These are phyloP conservation scores for Parasarocladium wereldwijsianum DNA, from an alignment of 2,329 filamentous ascomycete species.

Conservation along the genomic window DNA sequence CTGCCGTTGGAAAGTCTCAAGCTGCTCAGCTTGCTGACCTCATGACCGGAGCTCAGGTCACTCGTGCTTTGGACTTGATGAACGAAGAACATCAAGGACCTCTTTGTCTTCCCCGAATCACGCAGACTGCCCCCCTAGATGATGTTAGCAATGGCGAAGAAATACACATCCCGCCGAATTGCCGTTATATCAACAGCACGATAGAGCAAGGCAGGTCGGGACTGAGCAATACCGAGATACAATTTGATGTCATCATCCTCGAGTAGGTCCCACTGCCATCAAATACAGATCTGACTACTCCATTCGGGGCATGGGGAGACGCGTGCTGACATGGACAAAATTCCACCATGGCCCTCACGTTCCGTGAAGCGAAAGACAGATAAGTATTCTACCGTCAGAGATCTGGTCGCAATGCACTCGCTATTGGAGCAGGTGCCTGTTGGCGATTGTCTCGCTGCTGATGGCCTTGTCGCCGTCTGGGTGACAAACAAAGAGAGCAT, in stretches of 20 bases:
- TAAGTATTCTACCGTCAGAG: conserved; percentile 31
- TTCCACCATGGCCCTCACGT: conserved; percentile 69
- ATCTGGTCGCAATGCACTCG: conserved; percentile 27
- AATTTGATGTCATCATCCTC: conserved; percentile 54
- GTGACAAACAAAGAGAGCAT: conserved; percentile 57
- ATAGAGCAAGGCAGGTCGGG: conserved; percentile 23
- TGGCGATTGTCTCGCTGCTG: conserved; percentile 31
- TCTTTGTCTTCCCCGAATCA: conserved; percentile 2
- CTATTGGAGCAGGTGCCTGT: conserved; percentile 44
- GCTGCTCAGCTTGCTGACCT: conserved; percentile 37
- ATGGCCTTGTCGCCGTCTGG: conserved; percentile 57
- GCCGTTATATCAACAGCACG: conserved; percentile 32
- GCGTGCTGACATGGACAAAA: no score
- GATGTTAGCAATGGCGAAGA: conserved; percentile 1
- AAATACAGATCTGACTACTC: no score
- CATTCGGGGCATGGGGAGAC: no score
- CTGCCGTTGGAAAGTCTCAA: conserved; percentile 18
- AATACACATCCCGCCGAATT: conserved; percentile 23
- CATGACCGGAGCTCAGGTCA: conserved; percentile 33
- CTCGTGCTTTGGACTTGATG: conserved; percentile 21
- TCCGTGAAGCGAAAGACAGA: conserved; percentile 48
- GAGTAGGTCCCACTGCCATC: no score
- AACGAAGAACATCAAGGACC: conserved; percentile 9
- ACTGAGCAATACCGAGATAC: no score
- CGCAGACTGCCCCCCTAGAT: neutral